Conservation (phyloP, 805 yeast species). For the Starmerella gropengiesseri region DNA sequence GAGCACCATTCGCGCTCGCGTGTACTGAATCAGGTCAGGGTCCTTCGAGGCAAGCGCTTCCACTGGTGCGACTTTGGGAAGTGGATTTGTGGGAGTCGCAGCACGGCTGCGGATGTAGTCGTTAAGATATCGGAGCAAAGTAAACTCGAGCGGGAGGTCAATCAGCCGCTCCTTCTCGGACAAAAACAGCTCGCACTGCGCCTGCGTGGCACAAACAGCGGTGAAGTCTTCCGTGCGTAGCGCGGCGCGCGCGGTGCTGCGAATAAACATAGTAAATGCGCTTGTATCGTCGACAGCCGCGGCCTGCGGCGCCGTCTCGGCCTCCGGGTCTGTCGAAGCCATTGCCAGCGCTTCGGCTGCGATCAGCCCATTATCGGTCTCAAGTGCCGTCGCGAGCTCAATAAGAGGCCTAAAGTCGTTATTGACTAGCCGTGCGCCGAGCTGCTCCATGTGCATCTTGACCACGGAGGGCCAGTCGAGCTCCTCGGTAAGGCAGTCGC, state of each 20-base stretch:
- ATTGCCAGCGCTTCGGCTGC: constrained; percentile 31
- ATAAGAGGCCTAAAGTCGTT: constrained; percentile 29
- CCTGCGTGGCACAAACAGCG: constrained; percentile 10
- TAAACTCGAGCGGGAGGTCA: background rate
- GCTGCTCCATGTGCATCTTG: constrained; percentile 20
- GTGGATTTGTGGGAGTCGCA: background rate
- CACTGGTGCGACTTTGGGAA: constrained; percentile 2
- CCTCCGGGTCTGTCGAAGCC: constrained; percentile 19
- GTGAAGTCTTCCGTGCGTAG: constrained; percentile 2
- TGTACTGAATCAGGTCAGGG: constrained; percentile 10
- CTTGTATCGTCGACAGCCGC: background rate
- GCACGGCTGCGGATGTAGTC: background rate
- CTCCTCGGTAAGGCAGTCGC: constrained; percentile 30
- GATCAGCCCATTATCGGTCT: constrained; percentile 28
- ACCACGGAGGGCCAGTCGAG: constrained; percentile 30
- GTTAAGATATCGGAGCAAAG: constrained; percentile 4
- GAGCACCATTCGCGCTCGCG: constrained; percentile 15
- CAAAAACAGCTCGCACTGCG: constrained; percentile 14
- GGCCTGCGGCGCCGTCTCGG: background rate
- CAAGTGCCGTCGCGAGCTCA: constrained; percentile 31
- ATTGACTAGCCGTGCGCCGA: constrained; percentile 22
- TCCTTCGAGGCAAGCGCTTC: constrained; percentile 15
- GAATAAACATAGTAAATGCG: background rate
- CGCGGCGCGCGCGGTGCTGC: constrained; percentile 5
- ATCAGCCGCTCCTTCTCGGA: constrained; percentile 1